Conservation (phyloP, 2,329 filamentous ascomycete genomes). For the Arthrobotrys sphaeroides region DNA sequence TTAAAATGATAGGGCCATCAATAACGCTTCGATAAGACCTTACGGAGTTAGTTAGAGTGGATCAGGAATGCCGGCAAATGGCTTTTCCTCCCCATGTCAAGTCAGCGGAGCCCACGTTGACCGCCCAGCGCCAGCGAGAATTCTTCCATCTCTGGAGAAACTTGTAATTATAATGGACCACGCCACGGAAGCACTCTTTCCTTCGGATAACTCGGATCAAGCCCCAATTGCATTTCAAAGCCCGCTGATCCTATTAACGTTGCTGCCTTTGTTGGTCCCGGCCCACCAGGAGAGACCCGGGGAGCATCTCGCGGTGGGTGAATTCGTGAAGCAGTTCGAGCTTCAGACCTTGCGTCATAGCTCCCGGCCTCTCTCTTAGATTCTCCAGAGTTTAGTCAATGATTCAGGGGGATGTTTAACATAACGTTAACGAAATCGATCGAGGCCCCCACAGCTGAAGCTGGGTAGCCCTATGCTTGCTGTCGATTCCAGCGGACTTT, state of each 20-base stretch:
- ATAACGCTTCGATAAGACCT: constrained; percentile 2
- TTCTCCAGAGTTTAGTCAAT: neutral
- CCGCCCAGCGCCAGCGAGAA: neutral
- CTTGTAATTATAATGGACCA: constrained; percentile 3
- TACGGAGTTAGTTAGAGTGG: constrained; percentile 12
- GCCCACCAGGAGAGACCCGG: too few relatives aligned
- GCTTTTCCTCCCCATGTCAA: constrained; percentile 1
- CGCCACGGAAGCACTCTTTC: constrained; percentile 27
- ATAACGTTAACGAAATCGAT: constrained; percentile 32
- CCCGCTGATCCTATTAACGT: too few relatives aligned
- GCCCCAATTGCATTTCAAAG: neutral
- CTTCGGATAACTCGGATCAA: constrained; percentile 46
- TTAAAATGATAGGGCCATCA: constrained; percentile 26
- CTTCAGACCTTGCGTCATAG: constrained; percentile 17
- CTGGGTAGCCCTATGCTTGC: neutral
- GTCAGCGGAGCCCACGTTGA: constrained; percentile 23
- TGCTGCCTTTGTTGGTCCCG: too few relatives aligned
- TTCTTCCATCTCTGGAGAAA: constrained; percentile 38
- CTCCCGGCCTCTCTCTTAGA: neutral
- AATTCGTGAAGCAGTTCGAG: neutral
- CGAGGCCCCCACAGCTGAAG: constrained; percentile 6
- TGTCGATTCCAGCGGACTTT: constrained; percentile 1
- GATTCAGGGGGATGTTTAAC: constrained; percentile 16
- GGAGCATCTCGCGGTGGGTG: too few relatives aligned
- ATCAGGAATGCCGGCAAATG: constrained; percentile 33